These are phyloP conservation scores for Fraxinus angustifolia DNA, from an alignment of 305 asterid genomes.

Conservation along the genomic window DNA sequence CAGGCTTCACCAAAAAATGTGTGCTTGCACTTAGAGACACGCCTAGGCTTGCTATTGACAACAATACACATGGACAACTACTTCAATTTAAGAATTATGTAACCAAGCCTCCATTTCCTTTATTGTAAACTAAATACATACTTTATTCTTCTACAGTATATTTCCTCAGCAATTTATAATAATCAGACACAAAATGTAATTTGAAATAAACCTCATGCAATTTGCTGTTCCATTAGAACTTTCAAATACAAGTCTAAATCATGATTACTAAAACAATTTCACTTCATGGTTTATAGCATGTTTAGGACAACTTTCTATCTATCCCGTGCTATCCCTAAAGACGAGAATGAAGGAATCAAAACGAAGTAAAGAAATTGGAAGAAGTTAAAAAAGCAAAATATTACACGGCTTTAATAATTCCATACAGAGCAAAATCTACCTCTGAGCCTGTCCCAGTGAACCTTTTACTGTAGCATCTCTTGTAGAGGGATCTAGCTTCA, in stretches of 20 bases:
- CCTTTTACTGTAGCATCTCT: constrained; percentile 77
- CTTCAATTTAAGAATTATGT: background rate
- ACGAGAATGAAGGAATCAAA: background rate
- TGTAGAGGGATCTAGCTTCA: constrained; percentile 89
- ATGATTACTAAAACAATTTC: background rate
- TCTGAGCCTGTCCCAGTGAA: constrained; percentile 88
- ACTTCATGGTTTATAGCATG: background rate
- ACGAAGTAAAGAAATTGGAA: constrained; percentile 3
- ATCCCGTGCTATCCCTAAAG: background rate
- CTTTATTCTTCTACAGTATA: background rate
- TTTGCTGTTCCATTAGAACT: constrained; percentile 3
- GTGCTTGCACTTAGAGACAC: background rate
- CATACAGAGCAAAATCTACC: constrained; percentile 40
- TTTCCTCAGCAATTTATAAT: background rate
- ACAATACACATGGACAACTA: background rate
- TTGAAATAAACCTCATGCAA: background rate
- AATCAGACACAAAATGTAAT: background rate
- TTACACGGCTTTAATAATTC: background rate
- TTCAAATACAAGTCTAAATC: constrained; percentile 11
- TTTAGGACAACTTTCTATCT: background rate
- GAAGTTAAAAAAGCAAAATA: constrained; percentile 1
- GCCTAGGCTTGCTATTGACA: background rate
- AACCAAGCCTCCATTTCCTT: background rate
- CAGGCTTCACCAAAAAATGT: background rate
- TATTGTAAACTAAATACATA: background rate